phyloP scores from a whole-genome alignment of 2,329 filamentous ascomycete genomes.

The Sordariomycetes sp. region DNA sequence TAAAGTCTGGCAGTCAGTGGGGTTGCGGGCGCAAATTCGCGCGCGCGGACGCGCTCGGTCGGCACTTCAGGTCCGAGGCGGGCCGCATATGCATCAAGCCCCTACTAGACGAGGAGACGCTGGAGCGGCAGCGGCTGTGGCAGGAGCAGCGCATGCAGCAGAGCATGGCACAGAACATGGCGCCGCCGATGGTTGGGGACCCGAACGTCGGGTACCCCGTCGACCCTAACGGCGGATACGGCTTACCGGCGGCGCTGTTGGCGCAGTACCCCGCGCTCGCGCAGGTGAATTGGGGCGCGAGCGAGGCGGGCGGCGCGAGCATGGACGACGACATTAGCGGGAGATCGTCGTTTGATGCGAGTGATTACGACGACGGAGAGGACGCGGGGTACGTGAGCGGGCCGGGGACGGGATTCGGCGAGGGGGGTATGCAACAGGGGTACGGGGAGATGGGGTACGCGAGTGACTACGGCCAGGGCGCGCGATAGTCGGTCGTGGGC shows the following conservation, averaged over 20 bases:
- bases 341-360: slow-evolving; percentile 69
- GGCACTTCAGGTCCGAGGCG: slow-evolving; percentile 91
- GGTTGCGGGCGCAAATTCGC: slow-evolving; percentile 89
- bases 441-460: slow-evolving; percentile 40
- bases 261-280: slow-evolving; percentile 92
- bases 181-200: slow-evolving; percentile 41
- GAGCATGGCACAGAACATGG: slow-evolving; percentile 48
- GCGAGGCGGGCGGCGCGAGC: slow-evolving; percentile 49
- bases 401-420: slow-evolving; percentile 44
- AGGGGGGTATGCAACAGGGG: slow-evolving; percentile 38
- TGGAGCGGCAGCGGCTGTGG: slow-evolving; percentile 64
- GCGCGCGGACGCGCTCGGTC: slow-evolving; percentile 83
- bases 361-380: slow-evolving; percentile 64
- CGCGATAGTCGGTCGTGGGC: slow-evolving; percentile 14
- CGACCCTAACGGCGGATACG: slow-evolving; percentile 43
- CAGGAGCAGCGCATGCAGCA: slow-evolving; percentile 59
- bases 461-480: slow-evolving; percentile 32
- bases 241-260: slow-evolving; percentile 74
- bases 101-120: slow-evolving; percentile 85
- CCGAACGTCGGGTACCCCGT: slow-evolving; percentile 44
- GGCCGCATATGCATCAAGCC: slow-evolving; percentile 95
- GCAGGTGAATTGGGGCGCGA: slow-evolving; percentile 65
- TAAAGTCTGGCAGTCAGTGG: slow-evolving; percentile 76
- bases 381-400: slow-evolving; percentile 55
- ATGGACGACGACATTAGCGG: slow-evolving; percentile 67